Percentiles rank a stretch among this genome's conserved stretches.
Evolutionary conservation across 331 rosid species (phyloP).

Genomic region (Malus hybrid): DNA sequence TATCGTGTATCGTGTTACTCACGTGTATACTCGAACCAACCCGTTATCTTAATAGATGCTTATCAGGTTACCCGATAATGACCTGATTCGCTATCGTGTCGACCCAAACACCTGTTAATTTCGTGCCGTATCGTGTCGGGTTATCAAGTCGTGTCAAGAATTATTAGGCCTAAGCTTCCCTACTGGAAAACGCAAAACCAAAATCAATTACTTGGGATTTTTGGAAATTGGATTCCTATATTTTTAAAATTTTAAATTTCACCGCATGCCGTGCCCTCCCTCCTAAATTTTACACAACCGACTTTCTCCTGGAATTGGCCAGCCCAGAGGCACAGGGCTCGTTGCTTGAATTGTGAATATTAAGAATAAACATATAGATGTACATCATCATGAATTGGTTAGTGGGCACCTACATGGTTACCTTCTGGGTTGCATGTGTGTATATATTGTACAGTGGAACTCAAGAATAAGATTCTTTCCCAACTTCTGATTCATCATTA

Average conservation of each 20-base stretch:
- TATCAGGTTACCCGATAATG: too few species aligned
- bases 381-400: neutral
- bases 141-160: too few species aligned
- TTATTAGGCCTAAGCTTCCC: neutral
- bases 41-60: too few species aligned
- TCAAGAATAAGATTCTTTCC: neutral
- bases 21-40: too few species aligned
- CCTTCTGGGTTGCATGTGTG: neutral
- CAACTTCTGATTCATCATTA: neutral
- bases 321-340: neutral
- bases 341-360: neutral
- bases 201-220: neutral
- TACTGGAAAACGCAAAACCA: constrained; percentile 8
- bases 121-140: too few species aligned
- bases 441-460: neutral
- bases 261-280: neutral
- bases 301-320: neutral
- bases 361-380: too few species aligned
- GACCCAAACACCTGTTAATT: too few species aligned
- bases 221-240: neutral
- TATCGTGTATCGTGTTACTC: too few species aligned
- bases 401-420: neutral
- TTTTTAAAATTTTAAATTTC: neutral
- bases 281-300: neutral
- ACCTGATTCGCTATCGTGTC: too few species aligned